These are phyloP conservation scores for Trichophyton verrucosum DNA, from an alignment of 2,329 filamentous ascomycete genomes.

Conservation along the genomic window DNA sequence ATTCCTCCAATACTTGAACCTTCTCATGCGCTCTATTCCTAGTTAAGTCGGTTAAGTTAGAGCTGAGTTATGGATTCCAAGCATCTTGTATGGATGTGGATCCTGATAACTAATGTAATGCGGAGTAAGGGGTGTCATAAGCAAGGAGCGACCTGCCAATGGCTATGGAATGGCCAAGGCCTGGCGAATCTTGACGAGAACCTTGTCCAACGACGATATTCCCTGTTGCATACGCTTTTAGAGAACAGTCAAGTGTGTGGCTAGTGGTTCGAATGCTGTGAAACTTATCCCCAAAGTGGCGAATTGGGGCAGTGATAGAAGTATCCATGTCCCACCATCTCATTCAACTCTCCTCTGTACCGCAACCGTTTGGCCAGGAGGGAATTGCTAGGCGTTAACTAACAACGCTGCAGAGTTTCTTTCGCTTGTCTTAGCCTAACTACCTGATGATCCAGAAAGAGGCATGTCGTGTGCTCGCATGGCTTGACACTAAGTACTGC, in stretches of 20 bases:
- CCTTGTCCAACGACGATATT: neutral
- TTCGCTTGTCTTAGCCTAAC: too few relatives aligned
- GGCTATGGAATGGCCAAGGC: neutral
- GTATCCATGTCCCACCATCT: conserved; percentile 1
- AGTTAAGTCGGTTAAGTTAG: neutral
- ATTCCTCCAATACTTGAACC: neutral
- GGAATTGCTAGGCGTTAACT: neutral
- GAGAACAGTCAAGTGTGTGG: neutral
- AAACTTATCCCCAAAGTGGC: conserved; percentile 3
- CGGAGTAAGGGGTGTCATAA: conserved; percentile 3
- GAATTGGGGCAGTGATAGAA: neutral
- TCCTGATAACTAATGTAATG: neutral
- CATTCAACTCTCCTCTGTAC: neutral
- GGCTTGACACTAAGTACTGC: neutral
- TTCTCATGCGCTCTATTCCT: neutral
- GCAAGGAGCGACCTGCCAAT: neutral
- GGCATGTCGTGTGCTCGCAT: neutral
- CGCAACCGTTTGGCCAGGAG: neutral
- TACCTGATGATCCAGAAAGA: too few relatives aligned
- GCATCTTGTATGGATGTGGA: neutral
- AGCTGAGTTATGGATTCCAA: conserved; percentile 1
- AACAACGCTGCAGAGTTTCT: neutral
- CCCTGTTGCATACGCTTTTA: neutral
- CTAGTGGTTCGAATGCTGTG: neutral
- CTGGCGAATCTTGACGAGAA: conserved; percentile 1